Percentiles rank a stretch among this genome's conserved stretches.
Conservation (phyloP, 768 basidiomycete species). For the Gautieria morchelliformis region DNA sequence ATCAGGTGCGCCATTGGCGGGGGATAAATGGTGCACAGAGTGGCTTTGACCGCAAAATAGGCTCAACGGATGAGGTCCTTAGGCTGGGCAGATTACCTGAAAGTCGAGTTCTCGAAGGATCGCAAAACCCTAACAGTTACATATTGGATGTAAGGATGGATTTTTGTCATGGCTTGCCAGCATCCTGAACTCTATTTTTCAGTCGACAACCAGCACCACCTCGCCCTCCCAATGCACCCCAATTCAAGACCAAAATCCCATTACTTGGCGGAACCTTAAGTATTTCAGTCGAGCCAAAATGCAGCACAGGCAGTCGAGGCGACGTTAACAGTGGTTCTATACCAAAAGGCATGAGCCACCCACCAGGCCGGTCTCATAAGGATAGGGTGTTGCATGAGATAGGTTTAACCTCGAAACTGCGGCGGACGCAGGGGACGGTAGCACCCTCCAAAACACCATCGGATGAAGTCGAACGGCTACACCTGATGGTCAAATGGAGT, state of each 20-base stretch:
- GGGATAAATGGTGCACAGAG: not conserved
- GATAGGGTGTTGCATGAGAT: conserved; percentile 8
- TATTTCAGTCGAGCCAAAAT: conserved; percentile 50
- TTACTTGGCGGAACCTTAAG: conserved; percentile 62
- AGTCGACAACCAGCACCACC: conserved; percentile 32
- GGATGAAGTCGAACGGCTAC: conserved; percentile 65
- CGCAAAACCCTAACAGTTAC: conserved; percentile 59
- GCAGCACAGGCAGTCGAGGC: conserved; percentile 19
- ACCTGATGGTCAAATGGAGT: conserved; percentile 71
- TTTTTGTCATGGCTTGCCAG: not conserved
- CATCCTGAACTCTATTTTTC: conserved; percentile 4
- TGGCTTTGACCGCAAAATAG: conserved; percentile 19
- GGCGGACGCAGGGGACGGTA: not conserved
- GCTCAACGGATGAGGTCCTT: conserved; percentile 70
- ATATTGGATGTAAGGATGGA: conserved; percentile 72
- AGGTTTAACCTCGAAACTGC: not conserved
- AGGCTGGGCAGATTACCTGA: conserved; percentile 77
- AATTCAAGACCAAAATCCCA: conserved; percentile 37
- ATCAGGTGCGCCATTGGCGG: conserved; percentile 37
- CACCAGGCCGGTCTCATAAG: conserved; percentile 5
- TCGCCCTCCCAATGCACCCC: conserved; percentile 16
- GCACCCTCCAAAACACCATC: conserved; percentile 29
- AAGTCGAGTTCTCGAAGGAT: conserved; percentile 58
- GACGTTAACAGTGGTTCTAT: conserved; percentile 42
- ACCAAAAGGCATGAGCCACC: conserved; percentile 22